Base-by-base conservation (phyloP, 148 eudicot genomes). In the Nepenthes mirabilis region DNA sequence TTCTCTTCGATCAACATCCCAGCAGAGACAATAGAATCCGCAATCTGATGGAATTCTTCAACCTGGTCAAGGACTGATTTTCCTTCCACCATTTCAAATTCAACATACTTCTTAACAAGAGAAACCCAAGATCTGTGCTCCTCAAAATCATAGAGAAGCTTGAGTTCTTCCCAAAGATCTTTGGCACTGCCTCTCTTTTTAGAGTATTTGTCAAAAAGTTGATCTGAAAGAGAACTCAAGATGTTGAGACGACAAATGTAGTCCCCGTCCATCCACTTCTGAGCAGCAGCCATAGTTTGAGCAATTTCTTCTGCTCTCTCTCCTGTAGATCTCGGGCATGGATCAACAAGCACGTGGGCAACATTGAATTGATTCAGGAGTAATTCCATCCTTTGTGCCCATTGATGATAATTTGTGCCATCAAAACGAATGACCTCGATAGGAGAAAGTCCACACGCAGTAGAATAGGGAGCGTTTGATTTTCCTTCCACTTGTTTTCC, bases 161-260 rank as follows among this genome's bases (percentile, higher is more conserved):
- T 77, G 33, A 90, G 79, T 45, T 90, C 87, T 45, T 84, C 84
- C 97, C 95, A 87, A 14, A 90, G 83, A 67, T 80, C 87, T 71
- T 69, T 77, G 33, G 97, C 88, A 37, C 69, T 75, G 43, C 57
- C 71, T 23, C 60, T 4, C 62, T 68, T 77, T 66, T 72, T 71
- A 0, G 85, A 80, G 72, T 75, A 86, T 36, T 70, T 62, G 35
- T 63, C 56, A 9, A 71, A 84, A 14, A 91, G 79, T 75, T 66
- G 68, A 75, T 91, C 89, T 5, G 75, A 84, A n/a, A 91, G 76
- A 23, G 85, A 82, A 70, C 67, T 80, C 63, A 91, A 72, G 63
- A 90, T 84, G 68, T 62, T 75, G 68, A 70, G 79, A 52, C 74
- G 85, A 78, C 95, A 90, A 14, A 84, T 53, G 58, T 72, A 76